phyloP scores from a whole-genome alignment of 768 basidiomycete genomes.

The Boletus reticulatus region DNA sequence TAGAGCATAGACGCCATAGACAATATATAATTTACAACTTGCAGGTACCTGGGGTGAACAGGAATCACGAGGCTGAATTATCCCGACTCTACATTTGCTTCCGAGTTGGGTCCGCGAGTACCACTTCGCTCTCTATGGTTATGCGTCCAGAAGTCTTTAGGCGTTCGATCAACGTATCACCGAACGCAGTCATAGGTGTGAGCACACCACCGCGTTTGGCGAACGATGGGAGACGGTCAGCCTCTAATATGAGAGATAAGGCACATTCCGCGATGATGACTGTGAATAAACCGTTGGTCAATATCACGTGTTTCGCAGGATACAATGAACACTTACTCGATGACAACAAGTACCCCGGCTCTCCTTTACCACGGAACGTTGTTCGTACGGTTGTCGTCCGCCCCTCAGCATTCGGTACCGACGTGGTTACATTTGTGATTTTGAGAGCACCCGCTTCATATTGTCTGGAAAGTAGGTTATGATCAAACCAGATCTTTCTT shows the following conservation, averaged over 20 bases:
- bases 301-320: background rate
- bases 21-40: background rate
- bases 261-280: slow-evolving; percentile 82
- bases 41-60: background rate
- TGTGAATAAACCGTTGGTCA: slow-evolving; percentile 24
- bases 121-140: slow-evolving; percentile 53
- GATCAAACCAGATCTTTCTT: slow-evolving; percentile 2
- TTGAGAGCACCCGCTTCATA: slow-evolving; percentile 59
- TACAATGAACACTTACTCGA: slow-evolving; percentile 3
- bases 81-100: slow-evolving; percentile 9
- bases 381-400: slow-evolving; percentile 52
- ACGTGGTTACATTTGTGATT: slow-evolving; percentile 70
- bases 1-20: background rate
- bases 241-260: slow-evolving; percentile 60
- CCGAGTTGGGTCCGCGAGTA: slow-evolving; percentile 7
- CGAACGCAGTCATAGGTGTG: slow-evolving; percentile 82
- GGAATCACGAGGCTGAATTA: background rate
- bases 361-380: slow-evolving; percentile 62
- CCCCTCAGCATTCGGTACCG: slow-evolving; percentile 42
- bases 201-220: slow-evolving; percentile 72
- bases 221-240: slow-evolving; percentile 52
- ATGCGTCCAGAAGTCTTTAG: slow-evolving; percentile 58
- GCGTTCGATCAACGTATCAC: slow-evolving; percentile 69
- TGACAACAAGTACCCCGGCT: slow-evolving; percentile 61
- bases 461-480: slow-evolving; percentile 34